Evolutionary conservation across 2,329 filamentous ascomycete genomes (phyloP), one percentile per base, ranked within the genome.

Genomic region (Phyllosticta citriasiana): DNA sequence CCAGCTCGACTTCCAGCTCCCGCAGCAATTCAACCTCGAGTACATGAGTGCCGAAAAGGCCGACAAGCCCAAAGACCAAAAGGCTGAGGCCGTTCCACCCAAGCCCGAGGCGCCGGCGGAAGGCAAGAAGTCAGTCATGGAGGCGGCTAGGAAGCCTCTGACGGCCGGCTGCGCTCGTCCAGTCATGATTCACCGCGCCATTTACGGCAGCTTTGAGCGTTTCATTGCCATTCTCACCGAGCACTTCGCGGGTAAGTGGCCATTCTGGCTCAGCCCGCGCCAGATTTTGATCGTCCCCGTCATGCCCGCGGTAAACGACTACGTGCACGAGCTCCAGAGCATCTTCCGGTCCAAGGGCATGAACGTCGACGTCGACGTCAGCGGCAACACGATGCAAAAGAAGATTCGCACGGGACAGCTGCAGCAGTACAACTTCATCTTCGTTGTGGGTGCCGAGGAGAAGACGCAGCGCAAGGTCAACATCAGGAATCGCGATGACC

Each of bases 1-100:
- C 67, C 93, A 97, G 77, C 84, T 96, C 60, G 91, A 96, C 73
- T 96, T 95, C 79, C 88, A 96, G 71, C 83, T 89, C 22, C 88
- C 88, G 1, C 80, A 88, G 68, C 91, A 91, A 74, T 97, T 97
- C 77, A 88, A 89, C 70, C 83, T 97, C 51, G 88, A 92, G 73
- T 95, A 91, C 73, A 86, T 89, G 78, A 91, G 88, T 9, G 85
- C 87, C 50, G 88, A 91, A 70, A 74, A 77, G 60, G 57, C 70
- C 14, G 75, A 76, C 63, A 64, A 70, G 19, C 74, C 22, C 69
- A 47, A 47, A 16, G 40, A 47, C 14, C 70, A 57, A 66, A 91
- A 88, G 12, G 85, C 87, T 50, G 88, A 91, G 70, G 51, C 55
- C 10, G 53, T 33, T 35, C 35, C 55, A 12, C 53, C 54, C 51